Base-by-base conservation (phyloP, 2,329 filamentous ascomycete genomes). In the Paracoccidioides brasiliensis region DNA sequence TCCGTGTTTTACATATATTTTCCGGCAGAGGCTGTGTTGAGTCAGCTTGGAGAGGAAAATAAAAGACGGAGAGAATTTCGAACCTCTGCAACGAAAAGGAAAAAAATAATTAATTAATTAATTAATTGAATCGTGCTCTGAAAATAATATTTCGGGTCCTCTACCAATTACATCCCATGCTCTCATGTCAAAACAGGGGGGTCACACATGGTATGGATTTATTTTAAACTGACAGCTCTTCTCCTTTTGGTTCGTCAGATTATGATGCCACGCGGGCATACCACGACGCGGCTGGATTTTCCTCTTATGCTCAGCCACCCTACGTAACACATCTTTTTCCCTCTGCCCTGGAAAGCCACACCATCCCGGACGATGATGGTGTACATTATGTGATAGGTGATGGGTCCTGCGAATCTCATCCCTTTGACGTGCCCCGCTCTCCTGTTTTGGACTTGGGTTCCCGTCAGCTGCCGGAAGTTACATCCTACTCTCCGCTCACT, bases 401-500 rank as follows among this genome's bases (percentile, higher is more conserved):
- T 37, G 69, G 69, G 22, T 72, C 72, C 55, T 62, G 69, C 45
- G 69, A 66, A 40, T 59, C 60, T 52, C 43, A 53, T 65, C 74
- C 78, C 57, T 79, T 79, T 63, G 84, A 85, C 70, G 80, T 80
- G 64, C 77, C 79, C 45, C 79, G 85, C 40, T 79, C 80, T 52
- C 79, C 83, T 60, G 88, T 88, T 71, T 78, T 90, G 66, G 77
- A 78, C 65, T 74, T 81, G 54, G 72, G 81, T 38, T 72, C 80
- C 63, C 80, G 80, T 58, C 79, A 79, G 64, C 70, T 78, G 61
- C 81, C 81, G 56, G 78, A 83, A 64, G 74, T 95, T 60, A 77
- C 83, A 57, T 85, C 85, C 57, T 88, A 80, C 68, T 78, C 82
- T 57, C 91, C 90, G 15, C 73, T 75, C 46, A 77, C 80, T 64